Evolutionary conservation across 2,329 filamentous ascomycete genomes (phyloP), one percentile per base, ranked within the genome.

Genomic region (Rugonectria rugulosa): DNA sequence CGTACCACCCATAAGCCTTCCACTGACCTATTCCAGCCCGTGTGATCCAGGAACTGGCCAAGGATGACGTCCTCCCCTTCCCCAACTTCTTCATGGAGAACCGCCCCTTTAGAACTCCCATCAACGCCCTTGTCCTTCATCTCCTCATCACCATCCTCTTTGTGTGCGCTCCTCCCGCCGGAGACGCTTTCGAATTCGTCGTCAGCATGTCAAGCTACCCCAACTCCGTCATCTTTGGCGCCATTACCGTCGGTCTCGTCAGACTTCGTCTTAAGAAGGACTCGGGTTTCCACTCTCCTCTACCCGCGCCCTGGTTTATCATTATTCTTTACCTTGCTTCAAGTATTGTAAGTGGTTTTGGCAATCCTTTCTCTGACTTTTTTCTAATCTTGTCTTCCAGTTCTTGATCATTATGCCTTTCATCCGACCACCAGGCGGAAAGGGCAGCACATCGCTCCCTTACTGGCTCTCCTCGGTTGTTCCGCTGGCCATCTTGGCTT

Each of bases 51-150:
- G 88, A 90, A 69, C 76, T 91, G 38, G 88, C 84, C 1, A 89
- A 88, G 65, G 88, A 91, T 65, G 87, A 87, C 0, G 75, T 91
- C 5, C 66, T 91, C 12, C 88, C 88, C 0, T 88, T 81, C 50
- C 85, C 84, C 57, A 78, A 79, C 3, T 83, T 91, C 68, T 90
- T 85, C 84, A 88, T 88, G 0, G 89, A 86, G 4, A 88, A 86
- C 65, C 84, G 81, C 71, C 88, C 88, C 0, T 88, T 86, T 58
- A 85, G 87, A 52, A 81, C 88, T 0, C 88, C 88, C 0, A 79
- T 84, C n/a, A 76, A 84, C 6, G 73, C 80, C 10, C 83, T 89
- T 62, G 77, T 89, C 17, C 87, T 90, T 69, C 90, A 85, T 81
- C 65, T 87, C 14, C 79, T 89, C 3, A 88, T 86, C 0, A 77